A percentile compares a stretch with the other conserved stretches of the same genome.
phyloP scores from a whole-genome alignment of 2,329 filamentous ascomycete genomes.

The Coniochaeta hoffmannii region DNA sequence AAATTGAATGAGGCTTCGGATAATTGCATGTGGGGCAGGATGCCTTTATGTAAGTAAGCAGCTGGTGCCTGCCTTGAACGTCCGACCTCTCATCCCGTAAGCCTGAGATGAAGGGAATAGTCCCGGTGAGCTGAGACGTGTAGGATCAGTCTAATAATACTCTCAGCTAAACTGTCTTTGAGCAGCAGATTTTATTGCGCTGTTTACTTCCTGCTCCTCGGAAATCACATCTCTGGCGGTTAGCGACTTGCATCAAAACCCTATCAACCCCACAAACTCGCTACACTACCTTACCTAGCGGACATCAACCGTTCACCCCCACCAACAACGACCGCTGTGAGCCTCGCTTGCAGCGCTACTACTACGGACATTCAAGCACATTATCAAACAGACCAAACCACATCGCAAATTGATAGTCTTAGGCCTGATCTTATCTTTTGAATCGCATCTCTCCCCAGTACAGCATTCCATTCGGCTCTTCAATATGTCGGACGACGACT shows the following conservation, averaged over 20 bases:
- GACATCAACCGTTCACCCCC: neutral
- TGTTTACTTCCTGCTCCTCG: neutral
- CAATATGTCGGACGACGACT: constrained; percentile 80
- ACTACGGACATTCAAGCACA: neutral
- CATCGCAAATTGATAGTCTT: neutral
- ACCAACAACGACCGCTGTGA: neutral
- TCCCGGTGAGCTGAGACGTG: too few species aligned
- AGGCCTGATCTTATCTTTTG: neutral
- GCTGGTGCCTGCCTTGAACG: too few species aligned
- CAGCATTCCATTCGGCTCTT: neutral
- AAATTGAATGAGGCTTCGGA: neutral
- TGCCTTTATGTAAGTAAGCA: neutral
- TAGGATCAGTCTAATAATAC: too few species aligned
- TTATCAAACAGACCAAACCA: neutral
- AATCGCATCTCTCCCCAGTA: neutral
- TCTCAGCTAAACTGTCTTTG: too few species aligned
- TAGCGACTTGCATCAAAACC: neutral
- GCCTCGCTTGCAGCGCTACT: neutral
- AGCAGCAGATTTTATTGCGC: too few species aligned
- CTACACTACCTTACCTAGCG: neutral
- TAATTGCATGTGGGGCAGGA: neutral
- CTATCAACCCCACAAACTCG: neutral
- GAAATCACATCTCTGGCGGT: neutral
- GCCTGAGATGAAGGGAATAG: too few species aligned
- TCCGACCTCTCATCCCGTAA: too few species aligned